Evolutionary conservation across 2,329 filamentous ascomycete species (phyloP), one percentile per base, ranked within the genome.

Genomic region (Fusarium sp.): DNA sequence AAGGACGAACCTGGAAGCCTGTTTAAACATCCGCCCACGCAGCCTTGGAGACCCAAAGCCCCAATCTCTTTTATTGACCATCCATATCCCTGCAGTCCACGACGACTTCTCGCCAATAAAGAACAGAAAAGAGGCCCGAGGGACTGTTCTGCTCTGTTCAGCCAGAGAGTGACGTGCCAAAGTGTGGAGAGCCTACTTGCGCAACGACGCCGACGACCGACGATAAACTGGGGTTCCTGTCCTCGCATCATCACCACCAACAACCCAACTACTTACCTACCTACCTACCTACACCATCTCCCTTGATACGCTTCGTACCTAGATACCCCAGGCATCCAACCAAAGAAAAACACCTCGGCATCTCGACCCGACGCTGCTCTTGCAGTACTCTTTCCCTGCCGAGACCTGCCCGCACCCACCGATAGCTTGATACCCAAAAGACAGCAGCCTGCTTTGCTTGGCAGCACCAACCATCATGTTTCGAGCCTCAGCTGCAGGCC

Each of bases 401-500:
- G 35, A 54, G n/a, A 69, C 45, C 58, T 50, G 29, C 40, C 50
- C 37, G 29, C 27, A 29, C 29, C 57, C 66, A 27, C 52, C 57
- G 24, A 68, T 63, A 73, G 54, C 52, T 69, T 56, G 54, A 69
- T 64, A 59, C 61, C 58, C 50, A 62, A 64, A 62, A 57, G 47
- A 58, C 60, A 52, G 65, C 67, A 57, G 63, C 72, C 63, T 66
- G 34, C 37, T 59, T 31, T 66, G 31, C 37, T 59, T 31, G 67
- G 72, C 71, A 74, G 63, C 70, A 74, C 69, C 70, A 76, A 73
- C 72, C 81, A 84, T 81, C 83, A 90, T 91, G 88, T 90, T 90
- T 77, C 86, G 88, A 82, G 87, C 88, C 77, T 87, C 88, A 80
- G 87, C 88, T 77, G 83, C 84, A 71, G 87, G 88, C 79, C 88